phyloP scores from a whole-genome alignment of 2,329 filamentous ascomycete genomes.

The Grosmannia serpens region DNA sequence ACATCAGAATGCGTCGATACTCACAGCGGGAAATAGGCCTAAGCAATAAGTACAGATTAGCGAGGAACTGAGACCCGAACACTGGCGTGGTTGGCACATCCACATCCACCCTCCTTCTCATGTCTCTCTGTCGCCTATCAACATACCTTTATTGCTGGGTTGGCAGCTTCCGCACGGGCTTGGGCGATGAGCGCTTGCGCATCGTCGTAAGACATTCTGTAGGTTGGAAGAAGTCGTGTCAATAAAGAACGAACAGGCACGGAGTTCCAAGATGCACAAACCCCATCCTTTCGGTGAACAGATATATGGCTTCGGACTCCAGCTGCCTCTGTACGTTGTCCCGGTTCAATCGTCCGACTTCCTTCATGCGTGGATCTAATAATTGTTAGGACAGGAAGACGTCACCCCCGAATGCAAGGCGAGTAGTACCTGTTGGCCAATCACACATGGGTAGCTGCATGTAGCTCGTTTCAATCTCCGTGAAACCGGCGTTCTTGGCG shows the following conservation, averaged over 20 bases:
- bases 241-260: neutral
- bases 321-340: conserved; percentile 44
- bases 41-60: neutral
- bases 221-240: neutral
- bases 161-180: conserved; percentile 40
- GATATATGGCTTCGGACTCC: conserved; percentile 43
- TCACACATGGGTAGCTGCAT: conserved; percentile 57
- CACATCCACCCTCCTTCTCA: too few species aligned
- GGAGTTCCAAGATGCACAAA: conserved; percentile 14
- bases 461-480: conserved; percentile 53
- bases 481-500: conserved; percentile 52
- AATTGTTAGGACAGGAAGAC: neutral
- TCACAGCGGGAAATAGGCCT: conserved; percentile 53
- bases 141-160: conserved; percentile 43
- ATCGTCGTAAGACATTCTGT: conserved; percentile 45
- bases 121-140: neutral
- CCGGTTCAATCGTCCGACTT: conserved; percentile 42
- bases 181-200: conserved; percentile 45
- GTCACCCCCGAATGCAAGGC: neutral
- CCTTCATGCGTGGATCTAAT: conserved; percentile 36
- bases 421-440: conserved; percentile 51
- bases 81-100: neutral
- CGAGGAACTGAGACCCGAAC: neutral
- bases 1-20: neutral
- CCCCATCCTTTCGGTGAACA: conserved; percentile 39